Conservation (phyloP, 805 yeast genomes). For the Pichia paraexigua region DNA sequence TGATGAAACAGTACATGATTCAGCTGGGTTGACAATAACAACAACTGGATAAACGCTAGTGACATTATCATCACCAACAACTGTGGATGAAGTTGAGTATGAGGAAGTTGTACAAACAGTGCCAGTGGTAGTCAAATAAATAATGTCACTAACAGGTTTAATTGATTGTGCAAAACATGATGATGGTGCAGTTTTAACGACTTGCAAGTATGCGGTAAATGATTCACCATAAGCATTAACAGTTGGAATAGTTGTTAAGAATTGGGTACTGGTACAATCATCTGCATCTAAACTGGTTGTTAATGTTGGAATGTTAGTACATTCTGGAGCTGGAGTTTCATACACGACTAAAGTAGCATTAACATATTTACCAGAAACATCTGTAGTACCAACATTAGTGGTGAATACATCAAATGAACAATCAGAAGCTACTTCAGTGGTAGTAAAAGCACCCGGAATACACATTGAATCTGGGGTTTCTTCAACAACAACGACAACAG, state of each 20-base stretch:
- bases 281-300: not conserved
- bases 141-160: not conserved
- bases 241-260: not conserved
- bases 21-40: not conserved
- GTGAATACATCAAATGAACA: not conserved
- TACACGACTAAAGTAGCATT: slow-evolving; percentile 2
- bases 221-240: not conserved
- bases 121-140: not conserved
- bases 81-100: not conserved
- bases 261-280: not conserved
- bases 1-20: not conserved
- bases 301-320: not conserved
- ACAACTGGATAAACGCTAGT: not conserved
- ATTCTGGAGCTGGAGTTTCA: slow-evolving; percentile 3
- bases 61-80: not conserved
- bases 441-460: not conserved
- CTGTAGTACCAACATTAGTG: not conserved
- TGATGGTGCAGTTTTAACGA: not conserved
- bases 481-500: not conserved
- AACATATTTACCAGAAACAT: not conserved
- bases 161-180: not conserved
- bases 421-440: slow-evolving; percentile 1
- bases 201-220: not conserved
- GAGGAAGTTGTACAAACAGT: not conserved
- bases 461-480: slow-evolving; percentile 6